Base-by-base conservation (phyloP, 2,329 filamentous ascomycete species). In the Fusarium sororula region DNA sequence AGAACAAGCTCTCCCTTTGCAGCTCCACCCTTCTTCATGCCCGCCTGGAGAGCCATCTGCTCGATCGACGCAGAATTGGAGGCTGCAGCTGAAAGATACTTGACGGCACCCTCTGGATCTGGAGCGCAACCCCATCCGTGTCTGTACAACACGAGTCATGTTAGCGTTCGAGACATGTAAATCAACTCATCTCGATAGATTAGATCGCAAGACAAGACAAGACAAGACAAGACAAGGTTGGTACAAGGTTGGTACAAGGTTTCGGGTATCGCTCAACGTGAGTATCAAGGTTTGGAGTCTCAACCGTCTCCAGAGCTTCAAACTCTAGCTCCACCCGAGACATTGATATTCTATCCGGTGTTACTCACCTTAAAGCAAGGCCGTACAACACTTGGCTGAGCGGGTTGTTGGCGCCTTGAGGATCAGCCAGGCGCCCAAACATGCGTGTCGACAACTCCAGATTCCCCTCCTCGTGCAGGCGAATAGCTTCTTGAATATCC, bases 1-100 rank as follows among this genome's bases (percentile, higher is more conserved):
- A 99, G 90, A 24, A 98, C 94, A 60, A 99, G 89, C 86, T 99
- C 96, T 68, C 96, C 96, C 84, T 98, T 99, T 50, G 96, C 96
- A 20, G 94, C 92, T 69, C 96, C 96, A 59, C 96, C 96, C 83
- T 96, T 97, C 83, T 94, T 96, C 83, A 97, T 90, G 22, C 96
- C 96, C 14, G 95, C 93, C 75, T 92, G 87, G 28, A 98, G 90
- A 37, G 96, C 96, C 78, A 95, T 87, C 60, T 93, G 90, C 85
- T 99, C 96, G 63, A 99, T 90, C 47, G 90, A 89, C 30, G 96
- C 96, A 30, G 95, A 94, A 83, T 98, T 98, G 50, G 94, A 93
- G 10, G 96, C 96, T 54, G 96, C 96, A 37, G 93, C 91, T 26
- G 94, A 94, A 47, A 99, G 91, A 83, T 95, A 98, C 70, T 89